A percentile compares a stretch with the other conserved stretches of the same genome.
These are phyloP conservation scores for Barnettozyma wickerhamii DNA, from an alignment of 805 yeast species.

Conservation along the genomic window DNA sequence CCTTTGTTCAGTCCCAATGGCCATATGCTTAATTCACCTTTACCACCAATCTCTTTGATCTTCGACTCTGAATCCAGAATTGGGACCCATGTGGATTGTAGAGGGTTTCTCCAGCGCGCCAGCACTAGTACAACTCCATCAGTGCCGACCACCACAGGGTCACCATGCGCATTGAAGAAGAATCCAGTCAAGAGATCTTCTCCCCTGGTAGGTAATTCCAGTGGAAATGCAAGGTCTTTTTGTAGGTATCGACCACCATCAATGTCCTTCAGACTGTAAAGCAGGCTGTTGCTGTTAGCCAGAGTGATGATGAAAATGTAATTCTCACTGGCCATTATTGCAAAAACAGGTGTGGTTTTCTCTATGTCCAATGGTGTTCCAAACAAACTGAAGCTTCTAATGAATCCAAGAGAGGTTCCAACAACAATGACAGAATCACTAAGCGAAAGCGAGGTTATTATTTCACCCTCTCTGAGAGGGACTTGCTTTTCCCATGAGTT, in stretches of 20 bases:
- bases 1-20: conserved; percentile 77
- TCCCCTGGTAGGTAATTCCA: conserved; percentile 21
- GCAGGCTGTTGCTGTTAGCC: conserved; percentile 27
- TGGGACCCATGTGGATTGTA: conserved; percentile 87
- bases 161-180: conserved; percentile 86
- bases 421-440: conserved; percentile 56
- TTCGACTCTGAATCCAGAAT: conserved; percentile 51
- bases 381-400: conserved; percentile 62
- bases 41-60: conserved; percentile 44
- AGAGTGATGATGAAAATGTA: conserved; percentile 29
- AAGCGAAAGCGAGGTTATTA: conserved; percentile 65
- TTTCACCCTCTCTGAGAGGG: conserved; percentile 49
- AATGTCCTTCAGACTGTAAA: conserved; percentile 43
- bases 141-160: conserved; percentile 83
- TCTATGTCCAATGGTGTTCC: conserved; percentile 73
- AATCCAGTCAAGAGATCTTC: conserved; percentile 47
- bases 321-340: conserved; percentile 31
- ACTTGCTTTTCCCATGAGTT: conserved; percentile 70
- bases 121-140: conserved; percentile 70
- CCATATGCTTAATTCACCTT: conserved; percentile 70
- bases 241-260: conserved; percentile 42
- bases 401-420: conserved; percentile 73
- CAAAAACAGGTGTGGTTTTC: conserved; percentile 67
- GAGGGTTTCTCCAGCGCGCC: conserved; percentile 70
- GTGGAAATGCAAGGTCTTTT: conserved; percentile 43